Evolutionary conservation across 108 stramenopile genomes (phyloP).

Genomic region (Aureococcus anophagefferens): DNA sequence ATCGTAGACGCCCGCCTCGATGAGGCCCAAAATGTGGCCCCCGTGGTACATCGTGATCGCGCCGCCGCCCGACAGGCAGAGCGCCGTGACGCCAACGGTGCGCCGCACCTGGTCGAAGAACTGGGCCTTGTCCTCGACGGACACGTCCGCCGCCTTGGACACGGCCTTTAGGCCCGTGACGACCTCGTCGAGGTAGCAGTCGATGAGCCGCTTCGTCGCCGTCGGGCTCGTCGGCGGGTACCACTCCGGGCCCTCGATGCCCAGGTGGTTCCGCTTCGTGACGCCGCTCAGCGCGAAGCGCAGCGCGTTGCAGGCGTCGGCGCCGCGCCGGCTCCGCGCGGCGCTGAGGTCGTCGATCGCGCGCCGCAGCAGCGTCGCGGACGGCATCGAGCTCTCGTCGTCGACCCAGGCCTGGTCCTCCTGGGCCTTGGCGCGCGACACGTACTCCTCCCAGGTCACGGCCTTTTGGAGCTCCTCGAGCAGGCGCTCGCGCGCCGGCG

Average conservation of each 20-base stretch:
- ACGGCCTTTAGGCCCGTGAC: constrained; percentile 57
- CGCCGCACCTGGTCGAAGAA: constrained; percentile 69
- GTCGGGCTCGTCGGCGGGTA: constrained; percentile 52
- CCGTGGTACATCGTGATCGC: constrained; percentile 82
- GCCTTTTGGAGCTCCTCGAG: background rate
- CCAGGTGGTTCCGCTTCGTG: constrained; percentile 78
- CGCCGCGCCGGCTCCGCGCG: background rate
- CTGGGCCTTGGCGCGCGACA: background rate
- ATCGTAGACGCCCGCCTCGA: constrained; percentile 62
- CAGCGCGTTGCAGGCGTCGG: constrained; percentile 40
- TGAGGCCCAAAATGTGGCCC: constrained; percentile 70
- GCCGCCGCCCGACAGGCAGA: constrained; percentile 82
- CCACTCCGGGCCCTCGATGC: constrained; percentile 66
- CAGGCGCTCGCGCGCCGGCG: background rate
- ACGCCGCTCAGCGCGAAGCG: constrained; percentile 61
- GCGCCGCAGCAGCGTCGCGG: background rate
- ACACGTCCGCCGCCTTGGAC: constrained; percentile 33
- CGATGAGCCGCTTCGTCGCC: constrained; percentile 51
- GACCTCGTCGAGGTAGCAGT: constrained; percentile 59
- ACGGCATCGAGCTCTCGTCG: background rate
- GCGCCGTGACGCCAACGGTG: constrained; percentile 74
- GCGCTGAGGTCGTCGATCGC: background rate
- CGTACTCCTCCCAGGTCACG: background rate
- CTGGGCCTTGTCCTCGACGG: background rate
- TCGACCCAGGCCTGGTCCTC: background rate